Conservation (phyloP, 768 basidiomycete species). For the Leccinum truebloodii region DNA sequence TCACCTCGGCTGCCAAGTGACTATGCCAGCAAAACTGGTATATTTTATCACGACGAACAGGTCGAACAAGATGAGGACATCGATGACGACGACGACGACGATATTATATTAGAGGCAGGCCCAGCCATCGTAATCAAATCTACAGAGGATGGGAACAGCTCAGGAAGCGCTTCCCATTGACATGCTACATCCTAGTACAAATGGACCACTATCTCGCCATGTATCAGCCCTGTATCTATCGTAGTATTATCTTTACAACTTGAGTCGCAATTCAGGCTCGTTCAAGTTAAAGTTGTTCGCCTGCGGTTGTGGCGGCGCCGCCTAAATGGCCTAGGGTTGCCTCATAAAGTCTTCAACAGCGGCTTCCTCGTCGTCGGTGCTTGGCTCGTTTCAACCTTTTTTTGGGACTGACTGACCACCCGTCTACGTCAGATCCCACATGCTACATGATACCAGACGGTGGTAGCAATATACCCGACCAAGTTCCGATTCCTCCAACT, state of each 20-base stretch:
- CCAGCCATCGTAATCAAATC: conserved; percentile 55
- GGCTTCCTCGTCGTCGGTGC: conserved; percentile 9
- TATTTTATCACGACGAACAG: conserved; percentile 42
- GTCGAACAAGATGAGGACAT: conserved; percentile 60
- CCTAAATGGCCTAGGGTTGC: not conserved
- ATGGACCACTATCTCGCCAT: conserved; percentile 11
- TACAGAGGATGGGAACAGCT: conserved; percentile 23
- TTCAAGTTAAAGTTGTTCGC: not conserved
- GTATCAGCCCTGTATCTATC: conserved; percentile 15
- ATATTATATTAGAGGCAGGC: conserved; percentile 72
- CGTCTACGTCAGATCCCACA: conserved; percentile 13
- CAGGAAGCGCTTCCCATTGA: conserved; percentile 24
- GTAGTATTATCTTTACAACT: not conserved
- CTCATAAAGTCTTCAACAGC: not conserved
- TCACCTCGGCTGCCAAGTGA: conserved; percentile 31
- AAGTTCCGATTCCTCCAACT: conserved; percentile 10
- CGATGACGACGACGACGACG: conserved; percentile 63
- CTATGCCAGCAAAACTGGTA: conserved; percentile 39
- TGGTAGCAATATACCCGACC: conserved; percentile 8
- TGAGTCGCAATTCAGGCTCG: not conserved
- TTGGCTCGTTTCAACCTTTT: not conserved
- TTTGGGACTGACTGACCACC: not conserved
- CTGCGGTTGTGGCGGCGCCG: conserved; percentile 8
- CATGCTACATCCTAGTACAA: conserved; percentile 14
- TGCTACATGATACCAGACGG: conserved; percentile 34